Evolutionary conservation across 1,139 yeast species (phyloP).

Genomic region (Hansenula sp.): DNA sequence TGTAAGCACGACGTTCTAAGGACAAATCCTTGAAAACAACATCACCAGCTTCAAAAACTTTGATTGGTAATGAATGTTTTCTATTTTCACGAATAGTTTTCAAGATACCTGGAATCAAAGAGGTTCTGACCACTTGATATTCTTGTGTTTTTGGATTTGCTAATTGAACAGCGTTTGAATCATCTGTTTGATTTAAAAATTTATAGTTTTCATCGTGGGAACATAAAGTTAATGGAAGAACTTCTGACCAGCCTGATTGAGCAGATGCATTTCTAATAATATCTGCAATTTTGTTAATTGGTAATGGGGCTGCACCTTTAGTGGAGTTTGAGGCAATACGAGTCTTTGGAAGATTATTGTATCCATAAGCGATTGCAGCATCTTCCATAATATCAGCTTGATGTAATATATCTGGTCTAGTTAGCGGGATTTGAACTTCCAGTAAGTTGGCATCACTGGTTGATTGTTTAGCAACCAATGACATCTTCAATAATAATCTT

Average conservation of each 20-base stretch:
- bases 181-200: slow-evolving; percentile 73
- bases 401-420: slow-evolving; percentile 93
- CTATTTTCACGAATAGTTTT: slow-evolving; percentile 96
- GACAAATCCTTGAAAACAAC: slow-evolving; percentile 78
- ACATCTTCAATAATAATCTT: slow-evolving; percentile 72
- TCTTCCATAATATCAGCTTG: slow-evolving; percentile 99
- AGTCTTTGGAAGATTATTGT: slow-evolving; percentile 79
- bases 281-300: slow-evolving; percentile 87
- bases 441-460: slow-evolving; percentile 44
- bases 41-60: slow-evolving; percentile 94
- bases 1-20: slow-evolving; percentile 85
- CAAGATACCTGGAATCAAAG: slow-evolving; percentile 88
- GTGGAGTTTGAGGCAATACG: slow-evolving; percentile 77
- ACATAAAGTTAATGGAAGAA: slow-evolving; percentile 89
- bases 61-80: slow-evolving; percentile 91
- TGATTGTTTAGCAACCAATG: slow-evolving; percentile 61
- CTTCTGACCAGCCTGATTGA: slow-evolving; percentile 95
- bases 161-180: slow-evolving; percentile 77
- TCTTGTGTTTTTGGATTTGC: slow-evolving; percentile 96
- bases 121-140: slow-evolving; percentile 96
- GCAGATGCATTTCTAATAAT: slow-evolving; percentile 88
- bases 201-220: slow-evolving; percentile 96
- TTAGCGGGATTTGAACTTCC: slow-evolving; percentile 79
- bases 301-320: slow-evolving; percentile 77
- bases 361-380: slow-evolving; percentile 95